These are phyloP conservation scores for Raffaelea ambrosiae DNA, from an alignment of 2,329 filamentous ascomycete species.

Conservation along the genomic window DNA sequence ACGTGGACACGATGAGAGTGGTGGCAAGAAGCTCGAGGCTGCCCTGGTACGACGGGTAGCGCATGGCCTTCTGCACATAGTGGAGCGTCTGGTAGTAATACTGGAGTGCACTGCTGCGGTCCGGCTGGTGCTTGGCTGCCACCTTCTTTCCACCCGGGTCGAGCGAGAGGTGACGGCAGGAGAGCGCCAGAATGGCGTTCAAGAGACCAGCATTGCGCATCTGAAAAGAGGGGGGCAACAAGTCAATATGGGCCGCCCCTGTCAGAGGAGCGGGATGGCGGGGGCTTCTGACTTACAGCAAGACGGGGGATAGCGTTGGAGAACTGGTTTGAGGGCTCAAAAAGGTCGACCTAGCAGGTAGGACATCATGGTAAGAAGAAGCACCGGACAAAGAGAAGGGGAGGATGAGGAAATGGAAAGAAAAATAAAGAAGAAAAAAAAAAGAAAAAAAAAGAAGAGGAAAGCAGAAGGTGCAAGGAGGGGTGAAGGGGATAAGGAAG, in stretches of 20 bases:
- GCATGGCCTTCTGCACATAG: conserved; percentile 51
- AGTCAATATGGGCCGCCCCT: no score
- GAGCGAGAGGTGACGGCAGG: background rate
- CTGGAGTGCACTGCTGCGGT: conserved; percentile 23
- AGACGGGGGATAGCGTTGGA: background rate
- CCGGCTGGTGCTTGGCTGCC: background rate
- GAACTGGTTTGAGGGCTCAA: background rate
- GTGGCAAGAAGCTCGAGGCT: conserved; percentile 51
- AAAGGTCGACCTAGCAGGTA: background rate
- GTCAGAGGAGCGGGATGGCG: background rate
- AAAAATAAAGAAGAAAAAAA: no score
- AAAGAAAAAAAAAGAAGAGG: no score
- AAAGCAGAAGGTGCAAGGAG: no score
- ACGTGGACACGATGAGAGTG: conserved; percentile 50
- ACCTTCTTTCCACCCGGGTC: background rate
- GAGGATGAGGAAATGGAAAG: no score
- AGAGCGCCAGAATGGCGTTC: conserved; percentile 13
- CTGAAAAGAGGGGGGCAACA: background rate
- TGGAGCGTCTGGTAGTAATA: conserved; percentile 57
- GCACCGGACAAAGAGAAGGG: no score
- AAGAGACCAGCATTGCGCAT: conserved; percentile 10
- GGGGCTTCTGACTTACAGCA: background rate
- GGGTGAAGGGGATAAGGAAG: no score
- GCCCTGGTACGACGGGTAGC: conserved; percentile 47
- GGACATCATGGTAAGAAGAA: no score